These are phyloP conservation scores for Triangularia verruculosa DNA, from an alignment of 2,329 filamentous ascomycete genomes.

Conservation along the genomic window DNA sequence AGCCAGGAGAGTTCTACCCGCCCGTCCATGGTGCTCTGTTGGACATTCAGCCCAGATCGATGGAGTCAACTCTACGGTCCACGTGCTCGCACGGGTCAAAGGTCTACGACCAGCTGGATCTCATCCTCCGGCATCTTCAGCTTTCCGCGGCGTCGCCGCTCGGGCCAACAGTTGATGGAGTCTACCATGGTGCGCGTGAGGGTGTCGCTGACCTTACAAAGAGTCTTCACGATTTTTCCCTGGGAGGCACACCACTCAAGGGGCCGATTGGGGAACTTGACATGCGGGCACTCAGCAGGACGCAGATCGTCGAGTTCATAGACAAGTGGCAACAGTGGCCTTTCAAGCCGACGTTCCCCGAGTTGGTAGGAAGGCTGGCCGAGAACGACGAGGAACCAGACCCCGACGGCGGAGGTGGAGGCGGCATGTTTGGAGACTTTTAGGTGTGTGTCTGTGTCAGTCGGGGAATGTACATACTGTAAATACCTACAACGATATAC, in stretches of 20 bases:
- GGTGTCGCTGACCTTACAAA: conserved; percentile 49
- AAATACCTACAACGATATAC: neutral
- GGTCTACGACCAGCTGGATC: conserved; percentile 50
- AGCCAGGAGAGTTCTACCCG: conserved; percentile 62
- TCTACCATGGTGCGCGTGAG: conserved; percentile 60
- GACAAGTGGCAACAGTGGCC: conserved; percentile 65
- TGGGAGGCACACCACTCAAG: conserved; percentile 44
- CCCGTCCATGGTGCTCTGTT: conserved; percentile 54
- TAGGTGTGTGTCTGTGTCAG: neutral
- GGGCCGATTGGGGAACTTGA: conserved; percentile 40
- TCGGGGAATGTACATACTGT: neutral
- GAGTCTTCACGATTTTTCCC: conserved; percentile 45
- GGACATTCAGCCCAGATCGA: conserved; percentile 62
- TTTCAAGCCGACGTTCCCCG: conserved; percentile 51
- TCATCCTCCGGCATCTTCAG: conserved; percentile 47
- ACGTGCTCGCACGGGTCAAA: conserved; percentile 40
- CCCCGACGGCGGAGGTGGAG: neutral
- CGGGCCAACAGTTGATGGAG: conserved; percentile 43
- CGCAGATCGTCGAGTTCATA: conserved; percentile 57
- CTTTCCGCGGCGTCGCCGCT: conserved; percentile 36
- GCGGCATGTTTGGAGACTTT: neutral
- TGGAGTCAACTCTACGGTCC: conserved; percentile 48
- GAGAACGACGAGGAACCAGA: conserved; percentile 28
- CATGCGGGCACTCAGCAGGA: conserved; percentile 48
- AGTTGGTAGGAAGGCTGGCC: conserved; percentile 44